Base-by-base conservation (phyloP, 768 basidiomycete species). In the Mycena leptocephala region DNA sequence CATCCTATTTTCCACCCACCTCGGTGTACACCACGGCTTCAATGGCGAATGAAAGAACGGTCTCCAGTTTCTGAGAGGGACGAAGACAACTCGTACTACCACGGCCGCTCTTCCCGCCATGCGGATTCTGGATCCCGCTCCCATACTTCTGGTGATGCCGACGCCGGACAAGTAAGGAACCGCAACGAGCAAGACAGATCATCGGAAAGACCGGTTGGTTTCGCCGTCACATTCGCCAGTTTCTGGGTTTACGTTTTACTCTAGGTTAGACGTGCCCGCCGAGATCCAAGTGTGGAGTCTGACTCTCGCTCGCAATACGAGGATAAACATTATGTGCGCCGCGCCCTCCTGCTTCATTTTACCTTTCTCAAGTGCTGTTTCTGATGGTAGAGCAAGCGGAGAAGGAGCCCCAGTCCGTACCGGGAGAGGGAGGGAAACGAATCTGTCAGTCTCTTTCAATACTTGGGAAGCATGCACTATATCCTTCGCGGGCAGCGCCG, bases 11-110 rank as follows among this genome's bases (percentile, higher is more conserved):
- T 72, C 59, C 24, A 66, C 61, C 14, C 61, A 51, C 70, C 70
- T 72, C 32, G 75, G 70, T 62, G 8, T 62, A 56, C 68, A 66
- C 64, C 32, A 28, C 46, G 63, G 75, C 64, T 72, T n/a, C n/a
- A 28, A 51, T 39, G 46, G n/a, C 64, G 37, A 5, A 43, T 71
- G 32, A 53, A 62, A 72, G 66, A 51, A 30, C 69, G 69, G 62
- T 64, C 68, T 46, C 70, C 56, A 26, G 48, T 53, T 41, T 37
- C 70, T 61, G 65, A 68, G 22, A 72, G 61, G 28, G 16, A 74
- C 41, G 65, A 74, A 8, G 41, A 39, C 11, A 28, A 69, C 37
- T 62, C 76, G 10, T 32, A 61, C 24, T 63, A 53, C 56, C 48
- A 56, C 22, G 24, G 46, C 5, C 35, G 37, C 63, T 48, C 63